Evolutionary conservation across 202 grass and related monocot species (phyloP), one percentile per base, ranked within the genome.

Genomic region (Digitaria exilis): DNA sequence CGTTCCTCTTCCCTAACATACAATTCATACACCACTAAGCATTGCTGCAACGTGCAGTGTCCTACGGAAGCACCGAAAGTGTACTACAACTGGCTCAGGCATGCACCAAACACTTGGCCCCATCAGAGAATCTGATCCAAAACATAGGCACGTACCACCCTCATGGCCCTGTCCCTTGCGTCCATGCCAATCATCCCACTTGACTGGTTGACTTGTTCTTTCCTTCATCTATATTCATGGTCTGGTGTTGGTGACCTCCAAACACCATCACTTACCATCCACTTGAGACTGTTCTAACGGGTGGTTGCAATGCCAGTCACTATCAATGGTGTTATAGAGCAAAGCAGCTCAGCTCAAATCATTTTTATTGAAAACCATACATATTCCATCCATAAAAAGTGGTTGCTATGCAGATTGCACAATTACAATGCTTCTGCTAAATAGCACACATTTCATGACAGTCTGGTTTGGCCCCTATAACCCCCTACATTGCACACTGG

Each of bases 191-290:
- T 54, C 22, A 65, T 51, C 60, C 25, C 10, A 65, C 35, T 51
- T 31, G 32, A 52, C 31, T 54, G 81, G 42, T 31, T 9, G 37
- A 6, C 71, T 63, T 52, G n/a, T 59, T 46, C 80, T 67, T 25
- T 42, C 49, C 45, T 25, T 79, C 22, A 74, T 62, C 25, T 88
- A 88, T 88, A 91, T 74, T 25, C 32, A 63, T 6, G 10, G 25
- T 14, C 32, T 15, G 44, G 39, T 10, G n/a, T n/a, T n/a, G n/a
- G n/a, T n/a, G 25, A 0, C 25, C 16, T 85, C n/a, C 77, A 9
- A 71, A 60, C 76, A 64, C 57, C 68, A 89, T 56, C 56, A 44
- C 39, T 67, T 76, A 6, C 1, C 35, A 37, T 37, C 35, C 44
- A 59, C 44, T 3, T 46, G 44, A 46, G 44, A 46, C 44, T 15